Evolutionary conservation across 371 early-diverging fungal genomes (phyloP), one percentile per base, ranked within the genome.

Genomic region (Mortierella sp.): DNA sequence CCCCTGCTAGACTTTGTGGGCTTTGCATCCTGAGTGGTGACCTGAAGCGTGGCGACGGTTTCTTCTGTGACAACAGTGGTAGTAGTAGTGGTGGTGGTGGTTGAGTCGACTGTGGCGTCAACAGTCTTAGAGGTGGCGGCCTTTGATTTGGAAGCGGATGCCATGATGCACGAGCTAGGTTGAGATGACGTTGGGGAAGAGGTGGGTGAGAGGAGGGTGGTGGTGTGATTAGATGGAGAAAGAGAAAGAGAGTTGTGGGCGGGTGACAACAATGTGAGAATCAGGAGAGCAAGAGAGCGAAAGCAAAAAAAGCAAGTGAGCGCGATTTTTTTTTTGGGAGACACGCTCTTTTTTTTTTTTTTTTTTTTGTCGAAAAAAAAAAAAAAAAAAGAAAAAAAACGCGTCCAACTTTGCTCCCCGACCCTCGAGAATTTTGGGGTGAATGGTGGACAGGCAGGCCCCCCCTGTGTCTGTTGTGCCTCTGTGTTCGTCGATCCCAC

Each of bases 101-200:
- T 30, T 25, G 47, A 28, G 45, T 68, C 57, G 45, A 57, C 19
- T 14, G 44, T n/a, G 18, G 53, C 19, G 26, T 53, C 55, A 55
- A 51, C 64, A 18, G 55, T 18, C 30, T 47, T 45, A 4, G 64
- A 46, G 14, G 66, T 37, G n/a, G 66, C 51, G n/a, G 53, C 21
- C 46, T 68, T 61, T 26, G 66, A 29, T 50, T 68, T 68, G 25
- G 62, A 26, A 7, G 57, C 37, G 14, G 62, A 57, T 68, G 69
- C 62, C 69, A 68, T 68, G 14, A 50, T 50, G 48, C 37, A 37
- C 37, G 37, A 9, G 37, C 9, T n/a, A n/a, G n/a, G n/a, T 37
- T 37, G 37, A 37, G 37, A 37, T 37, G 37, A 9, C 18, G 48
- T 25, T 12, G 28, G 7, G 28, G 5, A 29, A 9, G 14, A 44